Evolutionary conservation across 306 rosid species (phyloP).

Genomic region (Quillaja saponaria): DNA sequence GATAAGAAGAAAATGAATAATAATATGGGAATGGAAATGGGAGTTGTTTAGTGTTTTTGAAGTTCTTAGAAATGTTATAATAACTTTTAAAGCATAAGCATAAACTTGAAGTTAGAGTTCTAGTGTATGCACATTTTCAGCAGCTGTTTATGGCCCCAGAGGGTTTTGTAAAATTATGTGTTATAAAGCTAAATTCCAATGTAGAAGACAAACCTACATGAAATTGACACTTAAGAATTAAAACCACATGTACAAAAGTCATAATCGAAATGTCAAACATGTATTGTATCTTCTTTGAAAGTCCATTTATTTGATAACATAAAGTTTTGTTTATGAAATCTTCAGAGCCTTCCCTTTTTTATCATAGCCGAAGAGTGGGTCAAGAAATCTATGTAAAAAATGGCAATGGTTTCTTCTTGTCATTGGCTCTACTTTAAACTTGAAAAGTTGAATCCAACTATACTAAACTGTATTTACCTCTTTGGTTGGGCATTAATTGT

Average conservation of each 20-base stretch:
- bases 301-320: too few species aligned
- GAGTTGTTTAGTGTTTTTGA: too few species aligned
- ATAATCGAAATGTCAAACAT: slow-evolving; percentile 15
- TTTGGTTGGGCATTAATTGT: slow-evolving; percentile 61
- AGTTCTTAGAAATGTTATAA: too few species aligned
- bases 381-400: slow-evolving; percentile 52
- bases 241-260: slow-evolving; percentile 24
- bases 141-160: not conserved
- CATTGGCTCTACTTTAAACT: slow-evolving; percentile 41
- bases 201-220: slow-evolving; percentile 26
- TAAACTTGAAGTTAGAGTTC: too few species aligned
- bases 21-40: slow-evolving; percentile 9
- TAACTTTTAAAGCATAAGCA: too few species aligned
- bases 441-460: slow-evolving; percentile 51
- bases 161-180: not conserved
- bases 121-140: too few species aligned
- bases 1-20: slow-evolving; percentile 28
- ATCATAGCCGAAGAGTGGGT: slow-evolving; percentile 29
- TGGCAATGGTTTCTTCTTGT: slow-evolving; percentile 52
- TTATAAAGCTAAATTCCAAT: not conserved
- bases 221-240: slow-evolving; percentile 14
- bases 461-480: slow-evolving; percentile 54
- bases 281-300: too few species aligned
- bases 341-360: too few species aligned
- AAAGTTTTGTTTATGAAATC: too few species aligned